These are phyloP conservation scores for Ascosphaera apis DNA, from an alignment of 2,329 filamentous ascomycete species.

Conservation along the genomic window DNA sequence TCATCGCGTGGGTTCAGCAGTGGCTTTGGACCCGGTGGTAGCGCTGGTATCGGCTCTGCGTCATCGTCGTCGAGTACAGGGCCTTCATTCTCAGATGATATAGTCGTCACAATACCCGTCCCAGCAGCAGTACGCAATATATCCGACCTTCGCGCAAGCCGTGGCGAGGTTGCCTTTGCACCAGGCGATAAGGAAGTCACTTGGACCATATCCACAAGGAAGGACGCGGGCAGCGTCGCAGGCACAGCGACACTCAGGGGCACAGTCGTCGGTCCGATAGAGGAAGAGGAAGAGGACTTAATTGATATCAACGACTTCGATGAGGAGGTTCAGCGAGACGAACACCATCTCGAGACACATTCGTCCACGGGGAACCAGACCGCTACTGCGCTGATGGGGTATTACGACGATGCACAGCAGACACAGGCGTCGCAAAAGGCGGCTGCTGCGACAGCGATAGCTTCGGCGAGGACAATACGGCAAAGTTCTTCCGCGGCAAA, in stretches of 20 bases:
- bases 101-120: conserved; percentile 57
- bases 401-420: conserved; percentile 20
- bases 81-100: too few species aligned
- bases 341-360: neutral
- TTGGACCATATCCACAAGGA: conserved; percentile 47
- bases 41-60: conserved; percentile 25
- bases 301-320: conserved; percentile 19
- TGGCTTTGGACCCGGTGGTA: conserved; percentile 7
- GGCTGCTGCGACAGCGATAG: conserved; percentile 2
- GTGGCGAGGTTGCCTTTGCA: conserved; percentile 64
- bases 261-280: conserved; percentile 46
- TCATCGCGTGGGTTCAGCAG: conserved; percentile 15
- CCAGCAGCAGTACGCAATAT: conserved; percentile 61
- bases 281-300: conserved; percentile 23
- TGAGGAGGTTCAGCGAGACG: conserved; percentile 11
- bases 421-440: neutral
- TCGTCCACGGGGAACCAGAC: conserved; percentile 9
- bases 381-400: conserved; percentile 22
- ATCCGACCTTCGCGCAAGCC: conserved; percentile 55
- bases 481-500: too few species aligned
- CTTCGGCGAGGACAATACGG: too few species aligned
- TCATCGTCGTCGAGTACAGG: conserved; percentile 37
- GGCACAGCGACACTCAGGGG: conserved; percentile 55
- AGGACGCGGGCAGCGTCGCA: conserved; percentile 45
- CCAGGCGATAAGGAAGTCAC: conserved; percentile 50